Base-by-base conservation (phyloP, 2,329 filamentous ascomycete genomes). In the Chaetomium globosum region DNA sequence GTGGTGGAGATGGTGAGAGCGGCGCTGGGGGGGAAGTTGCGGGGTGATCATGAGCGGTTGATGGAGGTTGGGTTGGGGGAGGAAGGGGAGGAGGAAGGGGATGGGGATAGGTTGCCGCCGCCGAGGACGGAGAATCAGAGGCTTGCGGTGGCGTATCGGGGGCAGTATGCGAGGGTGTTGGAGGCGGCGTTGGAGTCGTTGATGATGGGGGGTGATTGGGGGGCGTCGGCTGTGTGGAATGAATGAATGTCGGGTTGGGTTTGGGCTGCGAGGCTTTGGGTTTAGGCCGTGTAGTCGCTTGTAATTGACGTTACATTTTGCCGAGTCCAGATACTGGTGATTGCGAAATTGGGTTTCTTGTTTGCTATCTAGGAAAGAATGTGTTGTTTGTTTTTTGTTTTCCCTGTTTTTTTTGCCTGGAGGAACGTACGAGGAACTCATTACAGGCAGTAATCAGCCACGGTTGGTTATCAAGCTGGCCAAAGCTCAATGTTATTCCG, bases 131-230 rank as follows among this genome's bases (percentile, higher is more conserved):
- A 67, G 10, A 83, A 83, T 59, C 83, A 85, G 74, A 70, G 72
- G 53, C 71, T 86, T 51, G 84, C 81, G 16, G 55, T 80, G 21
- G 74, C 77, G n/a, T 86, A 87, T 69, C 75, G 84, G 28, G 71
- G 72, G 31, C 78, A 82, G 68, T 85, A 82, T 69, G 76, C 79
- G 60, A 77, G 73, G 26, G 83, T 86, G 1, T 67, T 87, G 60
- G 75, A 79, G 66, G 78, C 75, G 52, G 80, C 73, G 2, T 65
- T 76, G 64, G 51, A 62, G 28, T 43, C 43, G 26, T 54, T 65
- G 55, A 33, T 16, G 55, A 33, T 16, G 51, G 26, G 23, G 6
- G 56, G 23, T 13, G 49, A 60, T 28, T 13, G 48, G 46, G 46
- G 46, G 8, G 7, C 46, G 46, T 23, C 19, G 46, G 19, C 6